phyloP scores from a whole-genome alignment of 768 basidiomycete genomes.

The Tulasnella sp. region DNA sequence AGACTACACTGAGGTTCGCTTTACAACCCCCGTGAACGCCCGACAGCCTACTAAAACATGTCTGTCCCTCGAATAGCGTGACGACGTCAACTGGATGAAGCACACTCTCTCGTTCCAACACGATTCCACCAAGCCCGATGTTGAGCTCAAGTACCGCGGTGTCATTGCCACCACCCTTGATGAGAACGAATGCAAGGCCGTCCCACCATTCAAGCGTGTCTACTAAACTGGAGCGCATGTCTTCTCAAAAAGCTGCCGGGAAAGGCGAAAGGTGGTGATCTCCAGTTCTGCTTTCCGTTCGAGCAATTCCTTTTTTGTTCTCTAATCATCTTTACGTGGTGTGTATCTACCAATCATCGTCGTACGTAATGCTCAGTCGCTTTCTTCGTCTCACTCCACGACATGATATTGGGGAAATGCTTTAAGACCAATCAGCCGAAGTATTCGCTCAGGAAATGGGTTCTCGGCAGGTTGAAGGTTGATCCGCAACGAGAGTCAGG shows the following conservation, averaged over 20 bases:
- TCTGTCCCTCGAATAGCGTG: slow-evolving; percentile 52
- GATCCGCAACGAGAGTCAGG: too few relatives aligned
- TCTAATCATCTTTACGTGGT: not conserved
- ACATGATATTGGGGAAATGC: not conserved
- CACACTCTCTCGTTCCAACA: slow-evolving; percentile 83
- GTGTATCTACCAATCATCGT: not conserved
- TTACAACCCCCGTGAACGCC: not conserved
- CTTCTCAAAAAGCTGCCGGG: not conserved
- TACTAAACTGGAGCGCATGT: slow-evolving; percentile 47
- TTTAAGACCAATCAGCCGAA: not conserved
- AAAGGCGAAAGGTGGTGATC: not conserved
- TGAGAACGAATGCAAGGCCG: slow-evolving; percentile 92
- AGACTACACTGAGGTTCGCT: slow-evolving; percentile 84
- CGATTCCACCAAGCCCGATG: slow-evolving; percentile 69
- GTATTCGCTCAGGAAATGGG: not conserved
- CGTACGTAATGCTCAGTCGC: not conserved
- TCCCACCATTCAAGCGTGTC: slow-evolving; percentile 96
- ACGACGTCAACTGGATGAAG: slow-evolving; percentile 93
- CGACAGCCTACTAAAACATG: not conserved
- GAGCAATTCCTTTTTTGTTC: not conserved
- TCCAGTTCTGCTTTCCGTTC: not conserved
- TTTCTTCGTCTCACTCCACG: not conserved
- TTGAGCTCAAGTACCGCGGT: slow-evolving; percentile 81
- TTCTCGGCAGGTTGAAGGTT: too few relatives aligned
- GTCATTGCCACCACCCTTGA: slow-evolving; percentile 88